Conservation (phyloP, 257 asterid species). For the Petunia secreta region DNA sequence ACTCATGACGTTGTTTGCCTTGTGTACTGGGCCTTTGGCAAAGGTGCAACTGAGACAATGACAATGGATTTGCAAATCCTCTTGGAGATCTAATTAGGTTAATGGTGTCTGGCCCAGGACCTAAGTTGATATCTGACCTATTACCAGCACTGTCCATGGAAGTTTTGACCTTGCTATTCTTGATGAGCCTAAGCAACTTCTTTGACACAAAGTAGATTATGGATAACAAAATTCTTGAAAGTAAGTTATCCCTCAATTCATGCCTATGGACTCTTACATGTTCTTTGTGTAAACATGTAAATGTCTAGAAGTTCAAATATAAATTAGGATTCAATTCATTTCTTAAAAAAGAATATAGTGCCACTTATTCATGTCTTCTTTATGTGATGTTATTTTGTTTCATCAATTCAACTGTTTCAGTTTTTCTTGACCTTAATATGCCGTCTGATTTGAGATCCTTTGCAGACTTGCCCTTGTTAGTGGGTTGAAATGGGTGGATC, state of each 20-base stretch:
- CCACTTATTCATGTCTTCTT: neutral
- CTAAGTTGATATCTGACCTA: neutral
- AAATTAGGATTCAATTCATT: neutral
- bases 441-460: conserved; percentile 36
- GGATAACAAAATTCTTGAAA: neutral
- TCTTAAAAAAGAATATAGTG: neutral
- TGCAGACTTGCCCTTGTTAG: conserved; percentile 37
- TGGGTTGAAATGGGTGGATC: conserved; percentile 37
- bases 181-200: conserved; percentile 11
- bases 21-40: neutral
- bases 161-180: conserved; percentile 13
- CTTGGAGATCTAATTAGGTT: neutral
- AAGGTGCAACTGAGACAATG: neutral
- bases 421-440: neutral
- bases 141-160: neutral
- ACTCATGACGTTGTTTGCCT: neutral
- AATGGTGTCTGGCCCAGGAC: neutral
- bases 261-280: conserved; percentile 9
- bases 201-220: conserved; percentile 6
- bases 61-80: no score
- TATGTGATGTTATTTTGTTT: neutral
- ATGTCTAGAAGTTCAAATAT: neutral
- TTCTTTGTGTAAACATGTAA: neutral
- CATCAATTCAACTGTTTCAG: conserved; percentile 7
- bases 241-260: neutral